These are phyloP conservation scores for Claviceps monticola DNA, from an alignment of 2,329 filamentous ascomycete genomes.

Conservation along the genomic window DNA sequence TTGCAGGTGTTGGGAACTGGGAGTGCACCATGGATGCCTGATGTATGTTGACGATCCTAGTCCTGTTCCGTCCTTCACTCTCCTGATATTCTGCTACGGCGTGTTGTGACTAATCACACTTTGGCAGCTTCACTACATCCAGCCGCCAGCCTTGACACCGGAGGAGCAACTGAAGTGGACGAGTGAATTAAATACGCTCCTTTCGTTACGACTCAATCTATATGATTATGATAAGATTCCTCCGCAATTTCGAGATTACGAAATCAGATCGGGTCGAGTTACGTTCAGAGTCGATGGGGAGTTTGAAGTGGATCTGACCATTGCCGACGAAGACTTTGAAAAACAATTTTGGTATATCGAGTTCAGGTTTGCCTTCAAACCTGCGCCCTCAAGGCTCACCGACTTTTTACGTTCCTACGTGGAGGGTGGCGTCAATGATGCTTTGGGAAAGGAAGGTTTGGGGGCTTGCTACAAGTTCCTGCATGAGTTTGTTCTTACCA, in stretches of 20 bases:
- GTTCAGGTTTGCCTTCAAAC: conserved; percentile 69
- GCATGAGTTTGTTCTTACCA: conserved; percentile 76
- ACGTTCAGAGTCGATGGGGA: conserved; percentile 75
- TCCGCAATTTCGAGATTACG: conserved; percentile 60
- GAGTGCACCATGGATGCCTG: conserved; percentile 63
- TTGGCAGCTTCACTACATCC: conserved; percentile 58
- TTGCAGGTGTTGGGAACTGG: conserved; percentile 72
- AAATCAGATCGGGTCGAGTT: conserved; percentile 70
- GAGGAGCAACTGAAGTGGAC: conserved; percentile 62
- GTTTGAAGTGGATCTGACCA: conserved; percentile 86
- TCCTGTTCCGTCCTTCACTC: not conserved
- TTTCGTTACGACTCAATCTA: conserved; percentile 72
- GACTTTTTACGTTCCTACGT: conserved; percentile 51
- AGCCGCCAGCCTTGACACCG: conserved; percentile 54
- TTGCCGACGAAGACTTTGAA: conserved; percentile 69
- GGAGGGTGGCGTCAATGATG: conserved; percentile 58
- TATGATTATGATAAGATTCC: conserved; percentile 69
- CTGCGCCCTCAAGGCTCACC: conserved; percentile 47
- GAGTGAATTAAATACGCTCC: conserved; percentile 67
- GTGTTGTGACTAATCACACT: conserved; percentile 17
- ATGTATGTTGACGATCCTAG: conserved; percentile 34
- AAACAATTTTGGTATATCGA: conserved; percentile 93
- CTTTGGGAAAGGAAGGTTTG: conserved; percentile 57
- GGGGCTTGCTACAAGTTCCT: conserved; percentile 72
- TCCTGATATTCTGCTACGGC: not conserved